These are phyloP conservation scores for Podila verticillata DNA, from an alignment of 192 early-diverging fungal genomes.

Conservation along the genomic window DNA sequence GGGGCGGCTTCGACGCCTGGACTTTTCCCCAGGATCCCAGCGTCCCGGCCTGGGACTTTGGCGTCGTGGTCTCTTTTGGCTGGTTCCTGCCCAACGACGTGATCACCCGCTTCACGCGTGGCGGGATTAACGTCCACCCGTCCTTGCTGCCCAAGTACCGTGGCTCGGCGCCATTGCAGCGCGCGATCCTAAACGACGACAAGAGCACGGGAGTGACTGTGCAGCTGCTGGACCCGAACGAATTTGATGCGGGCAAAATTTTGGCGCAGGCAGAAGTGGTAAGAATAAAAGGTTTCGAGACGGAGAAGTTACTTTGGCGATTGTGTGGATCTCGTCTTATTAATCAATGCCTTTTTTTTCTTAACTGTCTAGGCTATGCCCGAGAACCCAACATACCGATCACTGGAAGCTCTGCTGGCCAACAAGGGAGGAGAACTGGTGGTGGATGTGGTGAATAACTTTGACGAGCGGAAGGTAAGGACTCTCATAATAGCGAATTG, in stretches of 20 bases:
- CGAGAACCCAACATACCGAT: conserved; percentile 39
- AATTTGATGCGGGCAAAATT: conserved; percentile 90
- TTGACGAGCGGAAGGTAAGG: conserved; percentile 69
- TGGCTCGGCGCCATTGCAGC: conserved; percentile 92
- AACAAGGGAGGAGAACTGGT: conserved; percentile 67
- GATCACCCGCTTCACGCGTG: conserved; percentile 71
- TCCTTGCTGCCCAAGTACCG: conserved; percentile 92
- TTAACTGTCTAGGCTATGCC: conserved; percentile 49
- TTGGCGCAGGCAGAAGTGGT: conserved; percentile 74
- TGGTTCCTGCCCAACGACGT: conserved; percentile 83
- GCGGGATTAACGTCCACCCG: conserved; percentile 92
- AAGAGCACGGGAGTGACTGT: conserved; percentile 82
- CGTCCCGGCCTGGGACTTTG: conserved; percentile 69
- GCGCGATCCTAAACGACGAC: conserved; percentile 84
- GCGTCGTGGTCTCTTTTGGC: conserved; percentile 94
- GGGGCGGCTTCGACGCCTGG: conserved; percentile 39
- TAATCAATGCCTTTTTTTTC: conserved; percentile 14
- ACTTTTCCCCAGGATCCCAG: conserved; percentile 19
- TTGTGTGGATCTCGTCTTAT: not conserved
- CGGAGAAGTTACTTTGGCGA: not conserved
- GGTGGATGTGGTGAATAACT: conserved; percentile 67
- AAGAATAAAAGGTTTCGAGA: conserved; percentile 22
- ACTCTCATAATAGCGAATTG: too few relatives aligned
- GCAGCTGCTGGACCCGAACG: conserved; percentile 79
- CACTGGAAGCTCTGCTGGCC: conserved; percentile 56